These are phyloP conservation scores for Pichia sp. DNA, from an alignment of 1,139 yeast species.

Conservation along the genomic window DNA sequence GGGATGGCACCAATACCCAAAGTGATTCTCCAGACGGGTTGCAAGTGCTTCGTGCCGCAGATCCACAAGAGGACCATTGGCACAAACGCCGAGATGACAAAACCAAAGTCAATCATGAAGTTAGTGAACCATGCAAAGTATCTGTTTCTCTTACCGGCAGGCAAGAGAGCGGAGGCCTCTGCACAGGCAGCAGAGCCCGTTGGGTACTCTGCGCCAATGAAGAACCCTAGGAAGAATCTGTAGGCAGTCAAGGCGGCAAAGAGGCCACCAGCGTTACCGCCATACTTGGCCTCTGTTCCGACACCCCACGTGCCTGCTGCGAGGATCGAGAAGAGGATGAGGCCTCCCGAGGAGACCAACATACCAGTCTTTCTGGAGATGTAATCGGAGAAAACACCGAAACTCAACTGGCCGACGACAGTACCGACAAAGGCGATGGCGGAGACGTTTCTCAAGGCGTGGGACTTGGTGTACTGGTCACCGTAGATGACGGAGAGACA, in stretches of 20 bases:
- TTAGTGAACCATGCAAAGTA: constrained; percentile 89
- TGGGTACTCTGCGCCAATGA: constrained; percentile 87
- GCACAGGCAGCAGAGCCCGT: constrained; percentile 93
- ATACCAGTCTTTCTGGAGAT: constrained; percentile 77
- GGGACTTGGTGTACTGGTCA: constrained; percentile 52
- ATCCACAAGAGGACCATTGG: constrained; percentile 87
- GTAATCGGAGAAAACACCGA: constrained; percentile 78
- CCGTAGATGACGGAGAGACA: constrained; percentile 67
- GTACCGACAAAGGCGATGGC: constrained; percentile 92
- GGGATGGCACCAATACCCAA: constrained; percentile 91
- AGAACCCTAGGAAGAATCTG: constrained; percentile 83
- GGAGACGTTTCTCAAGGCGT: constrained; percentile 72
- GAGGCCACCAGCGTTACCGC: constrained; percentile 60
- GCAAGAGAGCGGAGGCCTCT: constrained; percentile 77
- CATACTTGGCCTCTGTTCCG: constrained; percentile 32
- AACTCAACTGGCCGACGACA: constrained; percentile 76
- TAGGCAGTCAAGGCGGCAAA: constrained; percentile 79
- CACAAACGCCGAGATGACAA: constrained; percentile 77
- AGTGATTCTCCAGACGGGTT: constrained; percentile 89
- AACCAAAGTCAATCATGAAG: constrained; percentile 82
- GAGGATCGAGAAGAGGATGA: constrained; percentile 71
- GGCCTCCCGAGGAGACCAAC: constrained; percentile 67
- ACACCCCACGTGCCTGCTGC: constrained; percentile 89
- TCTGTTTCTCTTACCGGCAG: constrained; percentile 80
- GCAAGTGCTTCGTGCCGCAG: constrained; percentile 63